Evolutionary conservation across 129 eudicot genomes (phyloP), one percentile per base, ranked within the genome.

Genomic region (Calendula officinalis): DNA sequence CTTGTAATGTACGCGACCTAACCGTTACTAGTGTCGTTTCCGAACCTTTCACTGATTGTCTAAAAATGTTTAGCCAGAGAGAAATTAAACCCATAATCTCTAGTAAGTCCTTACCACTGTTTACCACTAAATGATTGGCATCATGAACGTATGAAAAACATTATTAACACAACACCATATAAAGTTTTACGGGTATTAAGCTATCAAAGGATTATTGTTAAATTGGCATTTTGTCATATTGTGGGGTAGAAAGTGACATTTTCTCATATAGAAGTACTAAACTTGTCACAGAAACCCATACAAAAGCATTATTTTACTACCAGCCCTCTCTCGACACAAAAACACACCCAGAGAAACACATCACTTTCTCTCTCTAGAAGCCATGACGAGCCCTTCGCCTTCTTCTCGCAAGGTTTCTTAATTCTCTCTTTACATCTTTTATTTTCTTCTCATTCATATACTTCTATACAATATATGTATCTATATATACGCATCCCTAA

Each of bases 361-460:
- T 14, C 48, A 39, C 58, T 53, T 41, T 72, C 76, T 61, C 48
- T 70, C 54, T 62, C 70, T 74, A 44, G 75, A 64, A 70, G 48
- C 82, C 71, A 84, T 84, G 91, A 78, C 87, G 35, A 81, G 84
- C 69, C 60, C 91, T 34, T 84, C 91, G 12, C 82, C 80, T 75
- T 71, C 87, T 48, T 72, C 91, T 75, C 91, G 87, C 78, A 84
- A 81, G 91, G 91, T 84, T 40, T 53, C 37, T 14, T 14, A 40
- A 42, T 17, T 54, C 40, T 48, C 66, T 43, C 61, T 41, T 39
- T 49, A 8, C 35, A 15, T 39, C 37, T 12, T 4, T 22, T 46
- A 12, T 36, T 9, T 38, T 3, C 15, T 5, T 8, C 13, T 47
- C 7, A 5, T 58, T 41, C n/a, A n/a, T n/a, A n/a, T n/a, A n/a